Evolutionary conservation across 345 rosid species (phyloP).

Genomic region (Sisymbrium irio): DNA sequence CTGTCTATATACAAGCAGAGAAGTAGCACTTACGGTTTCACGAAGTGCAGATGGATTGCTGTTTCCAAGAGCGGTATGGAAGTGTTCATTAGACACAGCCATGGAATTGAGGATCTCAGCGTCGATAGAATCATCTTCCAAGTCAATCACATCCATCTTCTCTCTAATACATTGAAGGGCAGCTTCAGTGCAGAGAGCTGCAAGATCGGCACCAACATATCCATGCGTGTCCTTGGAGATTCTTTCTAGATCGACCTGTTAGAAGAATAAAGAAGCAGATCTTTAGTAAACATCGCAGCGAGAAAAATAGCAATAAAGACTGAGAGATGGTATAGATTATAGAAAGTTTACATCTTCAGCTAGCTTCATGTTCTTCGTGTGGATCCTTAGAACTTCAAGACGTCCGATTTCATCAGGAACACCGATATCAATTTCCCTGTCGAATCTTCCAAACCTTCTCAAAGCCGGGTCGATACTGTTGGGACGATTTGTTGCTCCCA

Average conservation of each 20-base stretch:
- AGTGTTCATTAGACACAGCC: conserved; percentile 95
- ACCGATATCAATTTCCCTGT: conserved; percentile 91
- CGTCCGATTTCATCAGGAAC: conserved; percentile 99
- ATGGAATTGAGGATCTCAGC: conserved; percentile 92
- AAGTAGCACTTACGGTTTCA: conserved; percentile 60
- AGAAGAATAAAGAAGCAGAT: neutral
- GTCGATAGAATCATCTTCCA: conserved; percentile 93
- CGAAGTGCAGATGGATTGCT: conserved; percentile 89
- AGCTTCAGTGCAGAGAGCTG: conserved; percentile 95
- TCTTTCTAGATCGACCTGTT: conserved; percentile 88
- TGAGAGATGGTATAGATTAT: neutral
- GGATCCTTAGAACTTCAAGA: conserved; percentile 96
- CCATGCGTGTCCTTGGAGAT: conserved; percentile 92
- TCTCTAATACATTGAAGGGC: conserved; percentile 98
- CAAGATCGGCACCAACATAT: conserved; percentile 97
- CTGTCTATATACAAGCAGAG: neutral
- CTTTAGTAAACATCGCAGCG: conserved; percentile 1
- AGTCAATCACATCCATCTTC: conserved; percentile 96
- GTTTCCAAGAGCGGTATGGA: conserved; percentile 80
- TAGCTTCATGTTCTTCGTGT: conserved; percentile 97
- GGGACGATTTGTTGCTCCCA: conserved; percentile 99
- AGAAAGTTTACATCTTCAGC: conserved; percentile 67
- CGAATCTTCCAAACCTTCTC: conserved; percentile 94
- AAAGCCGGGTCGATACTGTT: conserved; percentile 93
- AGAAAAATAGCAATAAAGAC: neutral